Evolutionary conservation across 164 flowering plant genomes (phyloP), one percentile per base, ranked within the genome.

Genomic region (Houttuynia cordata): DNA sequence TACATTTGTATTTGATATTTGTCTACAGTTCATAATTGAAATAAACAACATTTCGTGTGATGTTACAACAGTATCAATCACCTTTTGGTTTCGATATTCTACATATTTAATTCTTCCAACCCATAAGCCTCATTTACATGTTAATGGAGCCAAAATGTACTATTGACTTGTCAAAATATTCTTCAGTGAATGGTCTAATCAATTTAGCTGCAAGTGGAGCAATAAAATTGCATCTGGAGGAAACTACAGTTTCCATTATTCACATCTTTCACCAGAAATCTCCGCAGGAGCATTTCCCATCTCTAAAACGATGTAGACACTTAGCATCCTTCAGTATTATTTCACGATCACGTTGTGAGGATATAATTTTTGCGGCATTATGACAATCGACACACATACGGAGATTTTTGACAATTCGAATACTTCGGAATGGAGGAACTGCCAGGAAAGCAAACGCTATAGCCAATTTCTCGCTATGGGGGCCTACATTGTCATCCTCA

Each of bases 381-480:
- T 73, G 75, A 62, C 72, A 68, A 59, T 59, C 61, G 13, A 24
- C 25, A 56, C 75, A 68, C 64, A 68, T 65, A 51, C 75, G 51
- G 52, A 55, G 56, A 64, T 68, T 68, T 58, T 73, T 73, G 14
- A 63, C 54, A 39, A 73, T 65, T 42, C 70, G 53, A 39, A 73
- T 65, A 34, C 67, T 50, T 56, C 21, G 67, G 40, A 54, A 34
- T 14, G 59, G 30, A 55, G 62, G 66, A 53, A 53, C 53, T 24
- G n/a, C 54, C 22, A 73, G 56, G 37, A 73, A 61, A 41, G 66
- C 53, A 68, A 68, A 73, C 24, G 70, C 66, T 30, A 73, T 59
- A 24, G 75, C 75, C 59, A 73, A 34, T 61, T 73, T 68, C 69
- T 68, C 75, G 24, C 75, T 68, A 24, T 72, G 75, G 40, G 66